These are phyloP conservation scores for Nitzschia sp. DNA, from an alignment of 108 stramenopile genomes.

Conservation along the genomic window DNA sequence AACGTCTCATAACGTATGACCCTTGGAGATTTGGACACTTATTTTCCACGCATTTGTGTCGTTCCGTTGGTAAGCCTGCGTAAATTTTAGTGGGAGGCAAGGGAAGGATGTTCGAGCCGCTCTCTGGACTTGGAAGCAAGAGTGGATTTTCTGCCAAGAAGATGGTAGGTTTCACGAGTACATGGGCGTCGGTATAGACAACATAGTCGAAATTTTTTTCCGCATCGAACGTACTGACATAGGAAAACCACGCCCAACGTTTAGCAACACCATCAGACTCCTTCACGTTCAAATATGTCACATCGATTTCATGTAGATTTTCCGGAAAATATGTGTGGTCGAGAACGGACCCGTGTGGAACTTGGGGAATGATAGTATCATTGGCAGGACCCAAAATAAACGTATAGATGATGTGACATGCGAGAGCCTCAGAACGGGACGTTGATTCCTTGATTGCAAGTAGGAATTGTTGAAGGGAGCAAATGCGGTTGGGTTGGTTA, in stretches of 20 bases:
- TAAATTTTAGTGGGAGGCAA: background rate
- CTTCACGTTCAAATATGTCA: conserved; percentile 5
- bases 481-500: conserved; percentile 13
- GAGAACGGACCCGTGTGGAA: background rate
- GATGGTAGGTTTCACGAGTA: conserved; percentile 1
- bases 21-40: conserved; percentile 7
- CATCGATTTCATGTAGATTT: conserved; percentile 8
- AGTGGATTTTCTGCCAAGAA: conserved; percentile 9
- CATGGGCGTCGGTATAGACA: conserved; percentile 13
- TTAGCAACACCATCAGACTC: conserved; percentile 3
- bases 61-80: background rate
- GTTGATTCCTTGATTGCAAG: background rate
- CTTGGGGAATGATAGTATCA: background rate
- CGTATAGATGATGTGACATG: conserved; percentile 8
- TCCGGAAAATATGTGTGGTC: background rate
- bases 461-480: conserved; percentile 8
- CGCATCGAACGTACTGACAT: background rate
- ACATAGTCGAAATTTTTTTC: background rate
- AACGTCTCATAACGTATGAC: conserved; percentile 15
- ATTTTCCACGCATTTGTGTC: background rate
- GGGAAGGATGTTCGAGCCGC: background rate
- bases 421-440: background rate
- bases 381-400: conserved; percentile 7
- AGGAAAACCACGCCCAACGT: conserved; percentile 6
- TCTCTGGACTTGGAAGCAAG: background rate